phyloP scores from a whole-genome alignment of 2,329 filamentous ascomycete species.

The Fusarium globosum region DNA sequence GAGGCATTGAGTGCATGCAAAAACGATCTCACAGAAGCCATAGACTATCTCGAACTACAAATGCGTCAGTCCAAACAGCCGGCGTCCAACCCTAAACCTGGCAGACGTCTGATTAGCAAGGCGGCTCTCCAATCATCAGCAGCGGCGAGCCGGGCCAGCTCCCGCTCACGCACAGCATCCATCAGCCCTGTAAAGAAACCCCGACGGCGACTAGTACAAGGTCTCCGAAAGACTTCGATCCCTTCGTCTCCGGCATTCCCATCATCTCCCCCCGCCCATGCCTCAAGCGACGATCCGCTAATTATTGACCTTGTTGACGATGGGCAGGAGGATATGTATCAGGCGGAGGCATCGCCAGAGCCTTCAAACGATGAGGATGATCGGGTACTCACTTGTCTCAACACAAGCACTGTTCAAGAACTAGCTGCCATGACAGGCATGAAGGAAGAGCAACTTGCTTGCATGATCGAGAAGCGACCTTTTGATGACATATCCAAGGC shows the following conservation, averaged over 20 bases:
- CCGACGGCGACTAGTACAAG: constrained; percentile 53
- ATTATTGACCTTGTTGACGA: constrained; percentile 53
- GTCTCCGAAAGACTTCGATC: constrained; percentile 44
- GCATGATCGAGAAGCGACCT: constrained; percentile 79
- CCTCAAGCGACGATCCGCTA: constrained; percentile 51
- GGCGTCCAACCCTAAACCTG: constrained; percentile 38
- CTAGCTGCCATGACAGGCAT: constrained; percentile 85
- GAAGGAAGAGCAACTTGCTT: constrained; percentile 74
- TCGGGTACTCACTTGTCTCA: constrained; percentile 81
- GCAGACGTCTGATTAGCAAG: constrained; percentile 49
- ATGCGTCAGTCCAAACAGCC: constrained; percentile 14
- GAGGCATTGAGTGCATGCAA: constrained; percentile 49
- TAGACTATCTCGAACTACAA: constrained; percentile 46
- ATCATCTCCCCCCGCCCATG: constrained; percentile 37
- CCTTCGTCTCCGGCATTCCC: constrained; percentile 39
- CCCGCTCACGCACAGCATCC: constrained; percentile 32
- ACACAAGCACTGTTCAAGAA: constrained; percentile 78
- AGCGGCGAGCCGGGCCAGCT: constrained; percentile 14
- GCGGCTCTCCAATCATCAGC: constrained; percentile 40
- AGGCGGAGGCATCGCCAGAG: constrained; percentile 49
- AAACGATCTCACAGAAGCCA: constrained; percentile 52
- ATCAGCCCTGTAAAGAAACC: constrained; percentile 48
- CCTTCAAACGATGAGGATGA: constrained; percentile 49
- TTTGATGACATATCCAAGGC: constrained; percentile 76
- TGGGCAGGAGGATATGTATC: constrained; percentile 57